These are phyloP conservation scores for Moesziomyces sp. DNA, from an alignment of 1,284 basidiomycete genomes.

Conservation along the genomic window DNA sequence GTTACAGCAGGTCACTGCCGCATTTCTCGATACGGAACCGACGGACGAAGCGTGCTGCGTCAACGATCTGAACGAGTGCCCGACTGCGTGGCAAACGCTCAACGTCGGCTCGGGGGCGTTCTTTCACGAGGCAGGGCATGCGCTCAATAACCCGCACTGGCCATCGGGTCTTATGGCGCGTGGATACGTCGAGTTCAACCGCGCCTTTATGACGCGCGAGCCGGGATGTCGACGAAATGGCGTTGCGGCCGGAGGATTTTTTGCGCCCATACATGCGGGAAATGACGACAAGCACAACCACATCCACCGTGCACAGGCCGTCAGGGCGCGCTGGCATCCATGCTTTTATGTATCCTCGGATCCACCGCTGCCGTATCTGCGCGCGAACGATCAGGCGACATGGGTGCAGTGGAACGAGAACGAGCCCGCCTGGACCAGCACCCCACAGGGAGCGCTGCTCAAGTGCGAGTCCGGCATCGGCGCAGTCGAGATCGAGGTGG, in stretches of 20 bases:
- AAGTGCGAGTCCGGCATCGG: slow-evolving; percentile 39
- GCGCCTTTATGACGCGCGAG: slow-evolving; percentile 57
- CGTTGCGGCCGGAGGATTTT: slow-evolving; percentile 5
- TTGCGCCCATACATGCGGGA: slow-evolving; percentile 27
- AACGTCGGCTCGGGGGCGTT: slow-evolving; percentile 54
- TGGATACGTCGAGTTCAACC: slow-evolving; percentile 53
- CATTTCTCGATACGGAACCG: slow-evolving; percentile 35
- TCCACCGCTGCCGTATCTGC: slow-evolving; percentile 27
- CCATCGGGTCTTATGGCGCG: slow-evolving; percentile 48
- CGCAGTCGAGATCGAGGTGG: slow-evolving; percentile 34
- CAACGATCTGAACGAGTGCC: slow-evolving; percentile 49
- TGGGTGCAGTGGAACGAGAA: slow-evolving; percentile 35
- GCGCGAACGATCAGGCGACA: slow-evolving; percentile 4
- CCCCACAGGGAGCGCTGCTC: slow-evolving; percentile 20
- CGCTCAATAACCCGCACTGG: slow-evolving; percentile 49
- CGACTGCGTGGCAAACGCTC: slow-evolving; percentile 48
- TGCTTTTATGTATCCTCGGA: slow-evolving; percentile 41
- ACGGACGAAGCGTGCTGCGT: slow-evolving; percentile 47
- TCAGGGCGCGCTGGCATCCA: slow-evolving; percentile 51
- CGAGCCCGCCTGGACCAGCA: slow-evolving; percentile 34
- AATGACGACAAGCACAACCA: slow-evolving; percentile 49
- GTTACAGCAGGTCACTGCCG: slow-evolving; percentile 27
- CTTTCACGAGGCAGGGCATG: slow-evolving; percentile 49
- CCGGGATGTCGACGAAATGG: slow-evolving; percentile 21
- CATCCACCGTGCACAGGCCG: slow-evolving; percentile 47